A percentile compares a stretch with the other conserved stretches of the same genome.
Evolutionary conservation across 345 rosid genomes (phyloP).

Genomic region (Populus alba): DNA sequence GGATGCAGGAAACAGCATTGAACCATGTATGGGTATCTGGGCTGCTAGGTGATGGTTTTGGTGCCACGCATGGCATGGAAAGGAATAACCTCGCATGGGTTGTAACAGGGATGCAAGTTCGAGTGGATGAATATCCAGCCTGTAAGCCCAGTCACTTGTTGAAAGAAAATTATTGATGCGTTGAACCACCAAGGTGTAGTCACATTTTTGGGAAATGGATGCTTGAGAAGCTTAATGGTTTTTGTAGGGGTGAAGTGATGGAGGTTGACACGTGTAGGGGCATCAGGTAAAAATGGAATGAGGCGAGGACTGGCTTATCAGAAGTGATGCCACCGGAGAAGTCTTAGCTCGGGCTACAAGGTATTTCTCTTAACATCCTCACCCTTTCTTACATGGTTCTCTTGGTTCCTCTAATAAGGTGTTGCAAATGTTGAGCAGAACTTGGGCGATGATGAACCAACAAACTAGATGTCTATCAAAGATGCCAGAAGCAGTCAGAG

Average conservation of each 20-base stretch:
- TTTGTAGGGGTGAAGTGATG: constrained; percentile 56
- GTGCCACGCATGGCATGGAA: constrained; percentile 69
- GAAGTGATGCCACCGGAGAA: constrained; percentile 59
- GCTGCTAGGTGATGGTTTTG: constrained; percentile 65
- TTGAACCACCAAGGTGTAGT: too few relatives aligned
- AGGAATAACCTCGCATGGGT: constrained; percentile 71
- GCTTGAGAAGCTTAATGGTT: not conserved
- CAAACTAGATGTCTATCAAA: constrained; percentile 59
- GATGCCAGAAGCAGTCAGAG: constrained; percentile 62
- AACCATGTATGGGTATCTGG: constrained; percentile 84
- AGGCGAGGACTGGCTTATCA: constrained; percentile 64
- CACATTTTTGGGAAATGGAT: not conserved
- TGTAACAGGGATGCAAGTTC: constrained; percentile 64
- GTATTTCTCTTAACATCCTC: constrained; percentile 12
- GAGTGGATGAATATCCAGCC: constrained; percentile 58
- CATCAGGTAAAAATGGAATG: constrained; percentile 72
- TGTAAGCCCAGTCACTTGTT: constrained; percentile 26
- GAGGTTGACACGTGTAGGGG: constrained; percentile 71
- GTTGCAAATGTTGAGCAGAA: constrained; percentile 33
- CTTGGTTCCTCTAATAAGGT: not conserved
- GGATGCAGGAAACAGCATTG: constrained; percentile 57
- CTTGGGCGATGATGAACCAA: constrained; percentile 76
- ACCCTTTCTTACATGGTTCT: not conserved
- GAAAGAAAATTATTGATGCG: too few relatives aligned
- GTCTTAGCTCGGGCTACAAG: constrained; percentile 57